These are phyloP conservation scores for Mrakia hoshinonis DNA, from an alignment of 768 basidiomycete species.

Conservation along the genomic window DNA sequence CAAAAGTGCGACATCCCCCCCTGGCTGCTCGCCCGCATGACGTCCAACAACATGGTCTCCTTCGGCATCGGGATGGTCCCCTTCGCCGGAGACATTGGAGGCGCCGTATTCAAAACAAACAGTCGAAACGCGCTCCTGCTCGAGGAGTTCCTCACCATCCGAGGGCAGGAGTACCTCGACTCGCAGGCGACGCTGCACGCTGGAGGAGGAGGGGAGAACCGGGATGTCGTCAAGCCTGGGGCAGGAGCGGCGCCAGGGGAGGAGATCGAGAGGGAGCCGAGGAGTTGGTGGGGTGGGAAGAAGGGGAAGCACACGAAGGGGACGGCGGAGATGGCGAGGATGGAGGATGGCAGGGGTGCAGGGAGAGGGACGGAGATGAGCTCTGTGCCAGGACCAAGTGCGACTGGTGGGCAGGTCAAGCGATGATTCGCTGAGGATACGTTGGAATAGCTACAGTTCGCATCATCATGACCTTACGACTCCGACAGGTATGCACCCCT, in stretches of 20 bases:
- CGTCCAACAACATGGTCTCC: background rate
- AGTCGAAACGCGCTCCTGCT: conserved; percentile 39
- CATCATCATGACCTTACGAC: too few species aligned
- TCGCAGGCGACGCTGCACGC: conserved; percentile 24
- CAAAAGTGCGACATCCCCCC: background rate
- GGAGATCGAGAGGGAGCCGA: conserved; percentile 1
- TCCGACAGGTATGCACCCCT: too few species aligned
- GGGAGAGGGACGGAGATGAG: background rate
- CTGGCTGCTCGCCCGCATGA: too few species aligned
- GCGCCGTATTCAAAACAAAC: conserved; percentile 1
- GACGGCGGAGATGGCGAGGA: background rate
- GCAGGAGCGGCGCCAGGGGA: background rate
- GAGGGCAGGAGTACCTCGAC: conserved; percentile 61
- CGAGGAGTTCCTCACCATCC: conserved; percentile 70
- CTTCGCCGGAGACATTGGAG: background rate
- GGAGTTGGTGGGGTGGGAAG: conserved; percentile 11
- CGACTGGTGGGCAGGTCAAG: too few species aligned
- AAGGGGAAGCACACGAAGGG: background rate
- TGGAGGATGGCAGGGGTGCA: background rate
- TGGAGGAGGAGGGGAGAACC: background rate
- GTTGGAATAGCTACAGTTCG: too few species aligned
- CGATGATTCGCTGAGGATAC: too few species aligned
- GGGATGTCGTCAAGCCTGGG: background rate
- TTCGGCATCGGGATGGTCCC: conserved; percentile 10
- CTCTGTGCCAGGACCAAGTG: too few species aligned